phyloP scores from a whole-genome alignment of 1,284 basidiomycete species.

The Salmacisia buchloeana region DNA sequence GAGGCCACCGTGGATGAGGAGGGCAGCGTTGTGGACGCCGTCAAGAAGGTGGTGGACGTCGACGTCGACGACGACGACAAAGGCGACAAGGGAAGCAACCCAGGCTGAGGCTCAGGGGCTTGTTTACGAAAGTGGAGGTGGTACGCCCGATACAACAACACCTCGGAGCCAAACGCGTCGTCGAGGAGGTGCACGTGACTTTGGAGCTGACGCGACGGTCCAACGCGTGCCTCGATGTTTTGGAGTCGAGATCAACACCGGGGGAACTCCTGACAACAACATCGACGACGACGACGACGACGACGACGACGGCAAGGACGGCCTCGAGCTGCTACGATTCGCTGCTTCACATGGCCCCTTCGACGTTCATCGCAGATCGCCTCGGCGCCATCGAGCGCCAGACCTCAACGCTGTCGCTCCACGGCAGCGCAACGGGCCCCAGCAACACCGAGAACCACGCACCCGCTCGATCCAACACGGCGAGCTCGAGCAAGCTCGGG shows the following conservation, averaged over 20 bases:
- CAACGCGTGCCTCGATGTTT: no score
- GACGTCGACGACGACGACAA: neutral
- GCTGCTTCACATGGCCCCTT: neutral
- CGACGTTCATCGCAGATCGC: neutral
- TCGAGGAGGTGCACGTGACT: no score
- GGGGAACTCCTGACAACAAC: no score
- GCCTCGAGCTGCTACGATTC: no score
- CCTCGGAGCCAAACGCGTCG: neutral
- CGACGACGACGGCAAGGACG: no score
- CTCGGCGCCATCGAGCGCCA: neutral
- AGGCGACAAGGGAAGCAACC: neutral
- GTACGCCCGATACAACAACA: neutral
- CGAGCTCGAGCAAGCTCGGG: neutral
- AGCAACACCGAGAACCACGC: neutral
- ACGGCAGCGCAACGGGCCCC: neutral
- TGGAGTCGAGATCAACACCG: no score
- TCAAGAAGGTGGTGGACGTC: neutral
- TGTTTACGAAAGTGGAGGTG: slow-evolving; percentile 7
- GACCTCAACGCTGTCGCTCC: neutral
- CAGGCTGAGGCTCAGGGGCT: neutral
- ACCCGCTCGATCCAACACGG: neutral
- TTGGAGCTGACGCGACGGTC: no score
- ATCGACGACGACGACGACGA: no score
- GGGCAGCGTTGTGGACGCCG: no score
- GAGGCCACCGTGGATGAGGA: no score